Conservation (phyloP, 1,139 yeast species). For the Blastobotrys illinoisensis region DNA sequence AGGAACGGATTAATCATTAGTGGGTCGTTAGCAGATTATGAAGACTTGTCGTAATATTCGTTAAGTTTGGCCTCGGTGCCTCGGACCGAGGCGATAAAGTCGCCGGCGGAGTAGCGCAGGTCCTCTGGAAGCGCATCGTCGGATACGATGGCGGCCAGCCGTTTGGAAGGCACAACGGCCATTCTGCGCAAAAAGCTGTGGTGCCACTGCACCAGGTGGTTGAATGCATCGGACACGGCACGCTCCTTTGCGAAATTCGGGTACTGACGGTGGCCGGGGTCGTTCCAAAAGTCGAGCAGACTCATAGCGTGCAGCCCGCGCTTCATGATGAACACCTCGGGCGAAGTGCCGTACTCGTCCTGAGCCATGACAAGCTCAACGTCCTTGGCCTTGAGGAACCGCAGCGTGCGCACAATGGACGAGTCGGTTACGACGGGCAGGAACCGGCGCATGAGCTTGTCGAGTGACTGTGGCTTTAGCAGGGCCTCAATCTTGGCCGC, state of each 20-base stretch:
- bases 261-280: conserved; percentile 62
- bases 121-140: conserved; percentile 20
- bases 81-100: conserved; percentile 32
- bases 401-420: conserved; percentile 67
- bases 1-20: background rate
- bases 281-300: conserved; percentile 70
- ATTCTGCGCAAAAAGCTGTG: conserved; percentile 68
- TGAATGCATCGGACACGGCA: conserved; percentile 51
- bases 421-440: conserved; percentile 64
- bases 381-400: conserved; percentile 48
- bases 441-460: conserved; percentile 55
- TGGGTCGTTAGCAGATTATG: background rate
- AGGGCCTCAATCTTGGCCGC: conserved; percentile 53
- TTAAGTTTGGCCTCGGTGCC: conserved; percentile 5
- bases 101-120: conserved; percentile 32
- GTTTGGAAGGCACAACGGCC: conserved; percentile 60
- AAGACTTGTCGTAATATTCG: conserved; percentile 1
- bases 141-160: conserved; percentile 24
- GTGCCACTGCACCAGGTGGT: conserved; percentile 92
- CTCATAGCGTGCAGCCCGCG: conserved; percentile 62
- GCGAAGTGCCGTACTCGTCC: conserved; percentile 51
- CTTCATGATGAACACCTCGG: conserved; percentile 61
- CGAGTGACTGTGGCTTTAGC: conserved; percentile 46
- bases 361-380: conserved; percentile 63
- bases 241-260: conserved; percentile 50